Base-by-base conservation (phyloP, 1,284 basidiomycete genomes). In the Coniferiporia weirii region DNA sequence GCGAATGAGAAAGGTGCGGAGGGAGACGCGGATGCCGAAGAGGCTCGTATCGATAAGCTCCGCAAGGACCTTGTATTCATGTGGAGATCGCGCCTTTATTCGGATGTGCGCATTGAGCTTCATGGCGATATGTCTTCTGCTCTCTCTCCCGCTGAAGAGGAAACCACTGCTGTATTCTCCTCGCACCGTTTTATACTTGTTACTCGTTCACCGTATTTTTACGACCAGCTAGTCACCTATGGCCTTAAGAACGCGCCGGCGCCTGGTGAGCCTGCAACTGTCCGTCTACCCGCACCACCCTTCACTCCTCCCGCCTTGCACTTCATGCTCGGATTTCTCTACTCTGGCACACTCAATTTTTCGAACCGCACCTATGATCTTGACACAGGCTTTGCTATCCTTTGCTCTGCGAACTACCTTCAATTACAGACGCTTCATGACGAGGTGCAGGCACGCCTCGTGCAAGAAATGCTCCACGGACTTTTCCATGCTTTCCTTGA, bases 231-330 rank as follows among this genome's bases (percentile, higher is more conserved):
- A 13, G 70, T 90, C 35, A 72, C 77, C 0, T 88, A 84, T 83
- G 78, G 77, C 0, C 69, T 69, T 58, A 63, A 71, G 45, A 73
- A 72, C 50, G 64, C 72, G 50, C 64, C 69, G 32, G 61, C 64
- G 8, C 66, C 66, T 0, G 71, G 70, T 40, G 84, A 84, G 63
- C 79, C 77, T 22, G 75, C 76, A 22, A 85, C 76, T 2, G 74
- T 96, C 22, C 84, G 80, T 0, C 81, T 97, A 2, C 92, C 93
- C 0, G 93, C 89, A 0, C 95, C 95, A 0, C 95, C 95, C 0
- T 98, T 98, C 73, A 97, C 96, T 0, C 91, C 95, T 0, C 91
- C 95, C 0, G 92, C 94, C 0, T 77, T 97, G 2, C 94, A 98
- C 71, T 98, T 98, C 69, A 93, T 93, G 27, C 83, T 99, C 32